Conservation (phyloP, 2,329 filamentous ascomycete genomes). For the Nemania serpens region DNA sequence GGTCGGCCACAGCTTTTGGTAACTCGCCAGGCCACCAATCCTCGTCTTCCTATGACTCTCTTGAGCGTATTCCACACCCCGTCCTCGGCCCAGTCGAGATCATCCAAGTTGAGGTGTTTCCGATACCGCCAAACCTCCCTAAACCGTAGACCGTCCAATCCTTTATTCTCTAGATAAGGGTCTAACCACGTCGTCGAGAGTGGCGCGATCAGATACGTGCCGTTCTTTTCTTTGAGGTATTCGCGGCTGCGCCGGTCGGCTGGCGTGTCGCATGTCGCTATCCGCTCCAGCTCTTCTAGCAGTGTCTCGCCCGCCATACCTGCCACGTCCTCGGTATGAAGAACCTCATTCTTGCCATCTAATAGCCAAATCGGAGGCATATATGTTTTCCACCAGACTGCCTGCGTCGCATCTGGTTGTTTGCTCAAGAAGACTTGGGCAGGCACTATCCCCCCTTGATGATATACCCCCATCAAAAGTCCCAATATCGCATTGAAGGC, state of each 20-base stretch:
- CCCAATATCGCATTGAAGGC: conserved; percentile 71
- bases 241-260: conserved; percentile 60
- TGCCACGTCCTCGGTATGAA: conserved; percentile 76
- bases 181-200: conserved; percentile 73
- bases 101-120: conserved; percentile 76
- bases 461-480: conserved; percentile 77
- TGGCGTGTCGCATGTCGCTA: conserved; percentile 67
- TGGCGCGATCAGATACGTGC: conserved; percentile 74
- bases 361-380: conserved; percentile 81
- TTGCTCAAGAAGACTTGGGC: conserved; percentile 75
- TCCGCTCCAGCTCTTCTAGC: conserved; percentile 59
- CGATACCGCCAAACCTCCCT: conserved; percentile 71
- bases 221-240: conserved; percentile 64
- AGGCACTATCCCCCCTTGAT: conserved; percentile 79
- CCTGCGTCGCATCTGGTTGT: conserved; percentile 69
- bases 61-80: conserved; percentile 73
- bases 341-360: conserved; percentile 73
- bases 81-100: conserved; percentile 78
- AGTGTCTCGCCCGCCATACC: conserved; percentile 67
- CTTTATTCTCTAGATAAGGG: conserved; percentile 63
- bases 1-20: conserved; percentile 61
- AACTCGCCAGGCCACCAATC: conserved; percentile 66
- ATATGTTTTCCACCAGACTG: conserved; percentile 87
- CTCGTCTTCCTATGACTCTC: conserved; percentile 68
- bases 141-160: conserved; percentile 64